Conservation (phyloP, 345 rosid species). For the Moricandia arvensis region DNA sequence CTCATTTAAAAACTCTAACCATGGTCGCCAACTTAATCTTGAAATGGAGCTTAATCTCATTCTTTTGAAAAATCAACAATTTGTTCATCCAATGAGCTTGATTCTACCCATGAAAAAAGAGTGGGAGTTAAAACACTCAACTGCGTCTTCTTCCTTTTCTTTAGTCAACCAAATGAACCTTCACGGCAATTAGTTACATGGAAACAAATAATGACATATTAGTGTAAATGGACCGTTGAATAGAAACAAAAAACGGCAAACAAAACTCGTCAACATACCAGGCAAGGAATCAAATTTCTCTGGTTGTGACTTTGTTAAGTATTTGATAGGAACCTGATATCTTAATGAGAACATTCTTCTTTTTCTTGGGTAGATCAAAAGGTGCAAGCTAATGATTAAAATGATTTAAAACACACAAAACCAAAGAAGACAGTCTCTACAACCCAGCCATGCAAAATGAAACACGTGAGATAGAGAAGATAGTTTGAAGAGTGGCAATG, state of each 20-base stretch:
- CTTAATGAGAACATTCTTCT: too few species aligned
- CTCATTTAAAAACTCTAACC: background rate
- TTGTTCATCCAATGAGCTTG: slow-evolving; percentile 61
- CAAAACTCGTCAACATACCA: slow-evolving; percentile 37
- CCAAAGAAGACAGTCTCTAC: too few species aligned
- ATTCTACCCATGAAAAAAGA: too few species aligned
- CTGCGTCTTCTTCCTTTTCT: slow-evolving; percentile 91
- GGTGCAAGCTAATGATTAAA: too few species aligned
- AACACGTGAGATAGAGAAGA: too few species aligned
- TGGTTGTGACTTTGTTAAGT: slow-evolving; percentile 14
- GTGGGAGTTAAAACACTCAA: slow-evolving; percentile 43
- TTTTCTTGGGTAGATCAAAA: too few species aligned
- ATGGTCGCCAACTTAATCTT: background rate
- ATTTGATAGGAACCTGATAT: too few species aligned
- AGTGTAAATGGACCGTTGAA: background rate
- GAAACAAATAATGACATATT: background rate
- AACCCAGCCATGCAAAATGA: too few species aligned
- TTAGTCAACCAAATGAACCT: slow-evolving; percentile 68
- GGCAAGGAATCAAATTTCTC: slow-evolving; percentile 70
- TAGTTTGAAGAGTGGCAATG: too few species aligned
- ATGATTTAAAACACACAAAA: too few species aligned
- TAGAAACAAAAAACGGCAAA: background rate
- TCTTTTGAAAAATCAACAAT: slow-evolving; percentile 59
- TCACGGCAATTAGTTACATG: slow-evolving; percentile 65
- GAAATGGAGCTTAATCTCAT: slow-evolving; percentile 32